Percentiles rank a stretch among this genome's conserved stretches.
Evolutionary conservation across 257 asterid genomes (phyloP).

Genomic region (Scutellaria barbata): DNA sequence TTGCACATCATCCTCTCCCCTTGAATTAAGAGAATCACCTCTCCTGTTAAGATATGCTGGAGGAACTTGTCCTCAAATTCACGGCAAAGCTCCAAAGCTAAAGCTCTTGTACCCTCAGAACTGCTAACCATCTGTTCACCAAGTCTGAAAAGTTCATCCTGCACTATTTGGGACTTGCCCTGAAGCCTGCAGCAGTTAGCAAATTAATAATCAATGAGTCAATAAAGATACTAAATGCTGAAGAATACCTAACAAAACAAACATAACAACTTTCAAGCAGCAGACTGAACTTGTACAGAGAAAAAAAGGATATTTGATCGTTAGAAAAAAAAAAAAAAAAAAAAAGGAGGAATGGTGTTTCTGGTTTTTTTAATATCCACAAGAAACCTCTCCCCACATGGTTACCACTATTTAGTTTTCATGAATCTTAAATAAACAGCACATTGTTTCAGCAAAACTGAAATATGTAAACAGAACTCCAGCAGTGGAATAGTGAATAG

Average conservation of each 20-base stretch:
- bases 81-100: conserved; percentile 98
- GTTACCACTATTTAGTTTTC: not conserved
- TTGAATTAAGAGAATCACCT: conserved; percentile 52
- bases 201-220: conserved; percentile 22
- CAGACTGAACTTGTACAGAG: conserved; percentile 15
- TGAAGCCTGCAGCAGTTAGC: conserved; percentile 73
- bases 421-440: not conserved
- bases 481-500: conserved; percentile 17
- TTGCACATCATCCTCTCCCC: not conserved
- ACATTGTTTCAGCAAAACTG: conserved; percentile 6
- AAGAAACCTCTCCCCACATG: not conserved
- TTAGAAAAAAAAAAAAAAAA: not conserved
- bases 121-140: conserved; percentile 94
- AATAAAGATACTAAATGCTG: conserved; percentile 25
- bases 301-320: not conserved
- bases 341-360: not conserved
- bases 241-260: conserved; percentile 21
- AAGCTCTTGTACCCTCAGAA: conserved; percentile 93
- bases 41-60: conserved; percentile 90
- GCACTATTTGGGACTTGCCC: conserved; percentile 92
- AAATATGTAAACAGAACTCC: not conserved
- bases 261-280: not conserved
- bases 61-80: conserved; percentile 99
- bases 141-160: conserved; percentile 91
- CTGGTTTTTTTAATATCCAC: conserved; percentile 3